A percentile compares a stretch with the other conserved stretches of the same genome.
Conservation (phyloP, 495 filamentous ascomycete species). For the Xylaria bambusicola region DNA sequence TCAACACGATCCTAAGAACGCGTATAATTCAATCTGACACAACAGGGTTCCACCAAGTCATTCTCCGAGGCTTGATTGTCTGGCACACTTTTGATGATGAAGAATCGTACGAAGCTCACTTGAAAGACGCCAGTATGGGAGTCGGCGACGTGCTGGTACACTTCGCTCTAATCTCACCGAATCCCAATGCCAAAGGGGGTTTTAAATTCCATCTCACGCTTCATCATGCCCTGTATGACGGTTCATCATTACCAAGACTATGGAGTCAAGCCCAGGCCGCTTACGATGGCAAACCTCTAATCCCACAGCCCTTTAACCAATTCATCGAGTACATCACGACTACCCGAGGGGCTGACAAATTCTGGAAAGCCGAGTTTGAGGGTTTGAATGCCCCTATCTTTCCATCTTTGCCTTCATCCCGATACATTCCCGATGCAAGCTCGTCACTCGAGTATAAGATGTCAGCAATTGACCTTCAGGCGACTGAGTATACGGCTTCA, state of each 20-base stretch:
- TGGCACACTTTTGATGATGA: constrained; percentile 18
- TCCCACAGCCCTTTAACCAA: constrained; percentile 29
- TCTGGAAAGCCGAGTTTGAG: constrained; percentile 31
- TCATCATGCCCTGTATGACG: constrained; percentile 68
- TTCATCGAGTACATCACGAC: constrained; percentile 36
- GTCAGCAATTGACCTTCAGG: constrained; percentile 10
- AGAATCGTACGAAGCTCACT: neutral
- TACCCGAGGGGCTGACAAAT: constrained; percentile 26
- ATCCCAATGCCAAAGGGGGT: no score
- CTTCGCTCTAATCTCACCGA: no score
- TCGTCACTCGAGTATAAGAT: constrained; percentile 19
- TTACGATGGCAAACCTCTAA: constrained; percentile 20
- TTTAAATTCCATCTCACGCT: no score
- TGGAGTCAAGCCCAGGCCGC: constrained; percentile 43
- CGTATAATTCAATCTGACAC: constrained; percentile 50
- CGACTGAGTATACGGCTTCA: constrained; percentile 24
- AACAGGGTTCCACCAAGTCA: constrained; percentile 56
- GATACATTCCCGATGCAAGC: neutral
- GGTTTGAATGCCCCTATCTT: neutral
- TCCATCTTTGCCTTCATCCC: neutral
- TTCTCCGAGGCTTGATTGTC: constrained; percentile 34
- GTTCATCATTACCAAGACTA: constrained; percentile 57
- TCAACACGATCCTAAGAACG: constrained; percentile 58
- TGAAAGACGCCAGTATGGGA: neutral
- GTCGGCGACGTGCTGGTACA: no score